Evolutionary conservation across 2,329 filamentous ascomycete species (phyloP).

Genomic region (Mycosphaerelloides madeirae): DNA sequence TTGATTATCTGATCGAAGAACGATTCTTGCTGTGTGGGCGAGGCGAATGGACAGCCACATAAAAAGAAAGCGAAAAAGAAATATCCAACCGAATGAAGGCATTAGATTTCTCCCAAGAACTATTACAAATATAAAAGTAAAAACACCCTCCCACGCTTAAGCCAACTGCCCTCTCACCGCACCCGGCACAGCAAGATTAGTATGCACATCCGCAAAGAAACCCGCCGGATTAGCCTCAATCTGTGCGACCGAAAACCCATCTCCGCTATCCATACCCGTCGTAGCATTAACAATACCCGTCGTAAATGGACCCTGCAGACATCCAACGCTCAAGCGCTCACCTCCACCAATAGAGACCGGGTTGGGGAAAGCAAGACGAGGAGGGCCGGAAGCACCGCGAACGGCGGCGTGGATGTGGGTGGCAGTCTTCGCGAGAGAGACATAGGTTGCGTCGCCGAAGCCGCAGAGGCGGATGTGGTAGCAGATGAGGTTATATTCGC

Average conservation of each 20-base stretch:
- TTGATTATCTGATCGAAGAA: too few species aligned
- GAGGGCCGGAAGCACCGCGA: constrained; percentile 46
- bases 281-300: constrained; percentile 34
- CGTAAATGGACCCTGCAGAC: constrained; percentile 41
- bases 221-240: constrained; percentile 48
- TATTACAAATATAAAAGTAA: too few species aligned
- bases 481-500: constrained; percentile 41
- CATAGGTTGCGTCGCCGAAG: constrained; percentile 48
- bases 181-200: constrained; percentile 45
- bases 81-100: too few species aligned
- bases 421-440: constrained; percentile 48
- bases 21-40: too few species aligned
- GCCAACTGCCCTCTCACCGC: constrained; percentile 50
- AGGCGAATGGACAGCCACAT: too few species aligned
- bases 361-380: constrained; percentile 51
- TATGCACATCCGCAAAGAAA: constrained; percentile 54
- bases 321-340: constrained; percentile 37
- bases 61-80: too few species aligned
- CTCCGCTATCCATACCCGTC: constrained; percentile 41
- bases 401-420: constrained; percentile 53
- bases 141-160: not conserved
- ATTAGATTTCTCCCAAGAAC: too few species aligned
- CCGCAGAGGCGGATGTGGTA: constrained; percentile 49
- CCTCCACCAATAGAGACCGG: constrained; percentile 25
- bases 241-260: constrained; percentile 46